These are phyloP conservation scores for Pythium aristosporum DNA, from an alignment of 352 stramenopile species.

Conservation along the genomic window DNA sequence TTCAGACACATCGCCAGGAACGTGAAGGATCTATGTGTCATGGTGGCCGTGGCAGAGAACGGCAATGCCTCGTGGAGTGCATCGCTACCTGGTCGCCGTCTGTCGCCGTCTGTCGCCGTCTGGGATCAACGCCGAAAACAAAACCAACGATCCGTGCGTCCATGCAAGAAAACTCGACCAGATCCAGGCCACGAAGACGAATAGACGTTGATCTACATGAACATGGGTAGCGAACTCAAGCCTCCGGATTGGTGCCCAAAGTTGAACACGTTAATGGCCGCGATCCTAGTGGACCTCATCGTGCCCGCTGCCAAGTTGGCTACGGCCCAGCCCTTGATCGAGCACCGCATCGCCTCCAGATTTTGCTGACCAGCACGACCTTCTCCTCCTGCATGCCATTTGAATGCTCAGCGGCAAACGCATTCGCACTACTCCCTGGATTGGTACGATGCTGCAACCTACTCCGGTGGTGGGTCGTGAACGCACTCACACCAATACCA, in stretches of 20 bases:
- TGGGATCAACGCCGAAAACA: conserved; percentile 46
- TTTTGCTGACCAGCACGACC: too few species aligned
- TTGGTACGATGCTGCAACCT: too few species aligned
- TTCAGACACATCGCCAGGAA: too few species aligned
- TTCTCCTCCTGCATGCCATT: conserved; percentile 10
- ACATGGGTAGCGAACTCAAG: conserved; percentile 43
- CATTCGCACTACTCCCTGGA: too few species aligned
- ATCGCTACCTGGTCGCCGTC: too few species aligned
- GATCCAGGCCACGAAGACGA: conserved; percentile 37
- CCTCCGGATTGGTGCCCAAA: conserved; percentile 27
- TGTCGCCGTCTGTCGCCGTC: conserved; percentile 62
- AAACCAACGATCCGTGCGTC: conserved; percentile 32
- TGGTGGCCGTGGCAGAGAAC: too few species aligned
- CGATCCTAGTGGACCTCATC: conserved; percentile 45
- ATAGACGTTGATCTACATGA: conserved; percentile 51
- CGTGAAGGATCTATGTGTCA: too few species aligned
- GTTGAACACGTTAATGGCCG: conserved; percentile 39
- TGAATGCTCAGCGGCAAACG: too few species aligned
- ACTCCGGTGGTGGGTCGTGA: too few species aligned
- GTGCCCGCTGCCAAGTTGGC: conserved; percentile 30
- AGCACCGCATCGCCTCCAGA: conserved; percentile 7
- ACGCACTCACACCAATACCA: too few species aligned
- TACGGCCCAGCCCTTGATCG: conserved; percentile 42
- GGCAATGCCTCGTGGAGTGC: too few species aligned
- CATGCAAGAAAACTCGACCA: conserved; percentile 47